Evolutionary conservation across 169 alveolate species (phyloP).

Genomic region (Cryptosporidium bovis): DNA sequence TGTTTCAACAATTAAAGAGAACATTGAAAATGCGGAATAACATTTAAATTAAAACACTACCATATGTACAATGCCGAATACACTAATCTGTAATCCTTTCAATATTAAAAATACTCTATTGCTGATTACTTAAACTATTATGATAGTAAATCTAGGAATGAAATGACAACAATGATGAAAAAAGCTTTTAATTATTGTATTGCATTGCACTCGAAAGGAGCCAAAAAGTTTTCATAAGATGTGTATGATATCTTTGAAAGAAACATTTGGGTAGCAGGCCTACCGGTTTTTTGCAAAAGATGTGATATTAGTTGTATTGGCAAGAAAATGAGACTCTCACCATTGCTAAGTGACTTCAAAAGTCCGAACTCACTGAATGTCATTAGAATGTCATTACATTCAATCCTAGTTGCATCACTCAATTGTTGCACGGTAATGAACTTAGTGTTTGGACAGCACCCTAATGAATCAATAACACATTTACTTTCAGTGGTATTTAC

Average conservation of each 20-base stretch:
- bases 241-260: constrained; percentile 88
- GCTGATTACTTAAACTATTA: neutral
- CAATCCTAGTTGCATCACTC: constrained; percentile 86
- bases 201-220: constrained; percentile 80
- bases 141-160: neutral
- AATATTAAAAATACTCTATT: neutral
- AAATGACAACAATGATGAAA: neutral
- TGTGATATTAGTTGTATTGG: constrained; percentile 83
- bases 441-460: constrained; percentile 22
- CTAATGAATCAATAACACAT: neutral
- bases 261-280: constrained; percentile 82
- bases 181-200: constrained; percentile 20
- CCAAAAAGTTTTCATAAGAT: constrained; percentile 87
- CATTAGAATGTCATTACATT: constrained; percentile 86
- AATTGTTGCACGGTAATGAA: constrained; percentile 57
- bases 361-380: constrained; percentile 89
- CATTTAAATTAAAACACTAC: no score
- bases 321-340: constrained; percentile 84
- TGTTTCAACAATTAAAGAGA: no score
- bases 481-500: neutral
- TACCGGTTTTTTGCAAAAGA: constrained; percentile 81
- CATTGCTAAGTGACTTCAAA: constrained; percentile 83
- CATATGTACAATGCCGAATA: no score
- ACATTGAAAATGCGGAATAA: no score
- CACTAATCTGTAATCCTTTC: no score